These are phyloP conservation scores for Blastocystis sp. DNA, from an alignment of 352 stramenopile species.

Conservation along the genomic window DNA sequence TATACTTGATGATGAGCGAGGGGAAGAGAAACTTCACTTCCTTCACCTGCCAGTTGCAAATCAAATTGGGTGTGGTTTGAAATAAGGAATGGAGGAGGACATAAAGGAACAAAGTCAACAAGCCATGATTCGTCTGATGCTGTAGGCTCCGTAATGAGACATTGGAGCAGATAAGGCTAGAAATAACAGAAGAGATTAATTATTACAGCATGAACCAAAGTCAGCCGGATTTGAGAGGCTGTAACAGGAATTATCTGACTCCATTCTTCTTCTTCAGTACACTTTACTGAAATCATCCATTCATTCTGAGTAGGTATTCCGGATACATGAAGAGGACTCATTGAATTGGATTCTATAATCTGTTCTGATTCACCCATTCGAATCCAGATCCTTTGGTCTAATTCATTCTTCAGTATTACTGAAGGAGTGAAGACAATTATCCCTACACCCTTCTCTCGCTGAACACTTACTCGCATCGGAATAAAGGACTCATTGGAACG, in stretches of 20 bases:
- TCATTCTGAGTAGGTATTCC: background rate
- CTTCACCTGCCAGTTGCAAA: conserved; percentile 22
- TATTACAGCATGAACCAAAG: background rate
- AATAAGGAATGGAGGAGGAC: conserved; percentile 29
- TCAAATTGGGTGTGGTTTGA: conserved; percentile 9
- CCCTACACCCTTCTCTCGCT: background rate
- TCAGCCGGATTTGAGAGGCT: background rate
- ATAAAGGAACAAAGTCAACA: background rate
- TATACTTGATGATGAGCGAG: background rate
- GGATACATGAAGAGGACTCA: background rate
- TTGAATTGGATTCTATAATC: background rate
- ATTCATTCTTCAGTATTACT: background rate
- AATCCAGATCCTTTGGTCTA: background rate
- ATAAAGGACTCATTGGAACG: conserved; percentile 26
- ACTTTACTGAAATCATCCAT: background rate
- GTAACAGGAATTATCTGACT: background rate
- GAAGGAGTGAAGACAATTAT: conserved; percentile 18
- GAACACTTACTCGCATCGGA: background rate
- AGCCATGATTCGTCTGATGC: background rate
- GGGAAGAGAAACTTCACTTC: background rate
- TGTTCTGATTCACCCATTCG: background rate
- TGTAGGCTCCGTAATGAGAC: background rate
- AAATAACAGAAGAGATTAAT: background rate
- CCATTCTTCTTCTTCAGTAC: background rate
- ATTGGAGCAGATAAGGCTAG: conserved; percentile 38